Evolutionary conservation across 768 basidiomycete genomes (phyloP).

Genomic region (Tephrocybe sp.): DNA sequence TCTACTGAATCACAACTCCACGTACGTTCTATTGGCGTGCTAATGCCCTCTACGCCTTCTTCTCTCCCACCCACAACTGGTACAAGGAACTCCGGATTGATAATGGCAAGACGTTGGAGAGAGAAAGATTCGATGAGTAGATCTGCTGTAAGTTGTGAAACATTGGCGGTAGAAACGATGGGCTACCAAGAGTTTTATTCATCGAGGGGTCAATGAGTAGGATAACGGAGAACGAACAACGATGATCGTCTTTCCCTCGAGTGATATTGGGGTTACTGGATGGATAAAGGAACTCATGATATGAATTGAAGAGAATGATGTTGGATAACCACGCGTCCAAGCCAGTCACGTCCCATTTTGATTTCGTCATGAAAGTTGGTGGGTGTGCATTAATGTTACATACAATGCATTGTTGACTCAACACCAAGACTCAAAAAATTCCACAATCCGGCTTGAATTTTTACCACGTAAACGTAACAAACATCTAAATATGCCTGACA

Average conservation of each 20-base stretch:
- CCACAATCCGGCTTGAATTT: too few relatives aligned
- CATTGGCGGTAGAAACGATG: conserved; percentile 76
- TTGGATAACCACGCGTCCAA: background rate
- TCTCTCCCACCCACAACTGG: conserved; percentile 77
- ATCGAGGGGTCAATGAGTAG: conserved; percentile 5
- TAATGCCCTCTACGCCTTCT: conserved; percentile 55
- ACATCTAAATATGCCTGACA: too few relatives aligned
- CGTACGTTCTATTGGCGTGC: conserved; percentile 76
- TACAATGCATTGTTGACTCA: too few relatives aligned
- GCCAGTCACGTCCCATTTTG: too few relatives aligned
- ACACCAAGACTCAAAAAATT: too few relatives aligned
- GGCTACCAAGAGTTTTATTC: conserved; percentile 39
- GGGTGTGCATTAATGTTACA: too few relatives aligned
- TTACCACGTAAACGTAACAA: too few relatives aligned
- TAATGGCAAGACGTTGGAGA: conserved; percentile 56
- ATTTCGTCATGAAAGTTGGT: too few relatives aligned
- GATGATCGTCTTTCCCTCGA: conserved; percentile 41
- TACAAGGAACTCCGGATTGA: conserved; percentile 61
- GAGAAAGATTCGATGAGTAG: conserved; percentile 66
- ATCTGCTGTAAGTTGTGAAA: conserved; percentile 77
- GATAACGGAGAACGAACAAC: conserved; percentile 34
- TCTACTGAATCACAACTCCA: conserved; percentile 7
- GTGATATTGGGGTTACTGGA: conserved; percentile 22
- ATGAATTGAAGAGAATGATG: background rate
- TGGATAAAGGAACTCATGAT: conserved; percentile 32